Percentiles rank a stretch among this genome's conserved stretches.
Conservation (phyloP, 2,329 filamentous ascomycete species). For the Penicillium brasilianum region DNA sequence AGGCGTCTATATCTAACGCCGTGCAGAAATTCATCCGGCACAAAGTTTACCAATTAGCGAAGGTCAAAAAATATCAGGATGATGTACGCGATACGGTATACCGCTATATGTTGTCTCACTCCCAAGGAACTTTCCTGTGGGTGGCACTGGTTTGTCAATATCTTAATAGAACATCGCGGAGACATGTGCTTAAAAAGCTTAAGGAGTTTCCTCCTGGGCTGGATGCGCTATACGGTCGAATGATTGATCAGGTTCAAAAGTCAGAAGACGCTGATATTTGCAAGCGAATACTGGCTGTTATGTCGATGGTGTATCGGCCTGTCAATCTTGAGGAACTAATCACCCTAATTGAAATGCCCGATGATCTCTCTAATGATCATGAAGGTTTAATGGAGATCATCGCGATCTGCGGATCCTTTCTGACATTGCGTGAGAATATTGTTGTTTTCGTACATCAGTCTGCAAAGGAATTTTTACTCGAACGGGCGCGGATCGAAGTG, state of each 20-base stretch:
- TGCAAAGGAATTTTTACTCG: slow-evolving; percentile 30
- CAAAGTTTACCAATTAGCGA: background rate
- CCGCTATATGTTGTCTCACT: background rate
- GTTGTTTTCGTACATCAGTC: slow-evolving; percentile 37
- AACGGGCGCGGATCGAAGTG: slow-evolving; percentile 22
- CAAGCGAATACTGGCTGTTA: slow-evolving; percentile 1
- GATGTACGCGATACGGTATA: background rate
- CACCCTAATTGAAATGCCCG: background rate
- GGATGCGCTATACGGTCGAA: background rate
- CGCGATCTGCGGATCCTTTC: slow-evolving; percentile 31
- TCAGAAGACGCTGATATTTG: slow-evolving; percentile 1
- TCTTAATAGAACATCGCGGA: background rate
- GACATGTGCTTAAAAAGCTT: background rate
- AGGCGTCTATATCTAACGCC: slow-evolving; percentile 23
- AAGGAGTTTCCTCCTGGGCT: background rate
- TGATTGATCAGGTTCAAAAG: background rate
- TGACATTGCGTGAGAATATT: slow-evolving; percentile 21
- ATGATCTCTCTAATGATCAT: background rate
- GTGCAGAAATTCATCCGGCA: slow-evolving; percentile 13
- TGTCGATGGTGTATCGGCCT: slow-evolving; percentile 5
- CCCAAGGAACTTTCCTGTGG: background rate
- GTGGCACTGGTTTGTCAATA: background rate
- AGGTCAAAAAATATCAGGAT: background rate
- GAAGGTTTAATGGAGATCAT: slow-evolving; percentile 20
- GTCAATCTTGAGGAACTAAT: background rate